phyloP scores from a whole-genome alignment of 2,329 filamentous ascomycete species.

The Clonostachys byssicola region DNA sequence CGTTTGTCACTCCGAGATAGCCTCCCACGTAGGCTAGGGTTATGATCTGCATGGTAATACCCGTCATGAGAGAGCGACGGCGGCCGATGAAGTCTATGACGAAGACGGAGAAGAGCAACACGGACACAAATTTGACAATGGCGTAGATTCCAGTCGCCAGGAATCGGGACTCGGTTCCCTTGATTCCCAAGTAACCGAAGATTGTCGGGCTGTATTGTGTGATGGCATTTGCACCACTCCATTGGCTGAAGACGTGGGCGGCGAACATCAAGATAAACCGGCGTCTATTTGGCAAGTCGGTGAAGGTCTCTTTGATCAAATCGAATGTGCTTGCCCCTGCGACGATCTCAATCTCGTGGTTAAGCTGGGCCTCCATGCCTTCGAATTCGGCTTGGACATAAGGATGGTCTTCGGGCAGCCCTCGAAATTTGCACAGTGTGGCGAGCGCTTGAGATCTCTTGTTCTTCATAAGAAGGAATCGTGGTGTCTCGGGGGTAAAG shows the following conservation, averaged over 20 bases:
- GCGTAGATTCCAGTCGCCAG: conserved; percentile 16
- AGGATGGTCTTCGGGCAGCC: conserved; percentile 16
- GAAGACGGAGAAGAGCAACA: conserved; percentile 17
- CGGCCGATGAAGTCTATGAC: conserved; percentile 21
- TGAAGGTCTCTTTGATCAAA: conserved; percentile 24
- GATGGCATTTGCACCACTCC: conserved; percentile 20
- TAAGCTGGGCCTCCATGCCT: conserved; percentile 20
- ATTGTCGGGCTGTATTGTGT: conserved; percentile 19
- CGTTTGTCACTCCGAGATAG: conserved; percentile 20
- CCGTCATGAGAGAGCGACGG: conserved; percentile 23
- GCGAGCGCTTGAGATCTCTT: conserved; percentile 10
- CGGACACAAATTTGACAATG: conserved; percentile 19
- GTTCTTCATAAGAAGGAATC: conserved; percentile 14
- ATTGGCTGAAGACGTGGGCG: conserved; percentile 17
- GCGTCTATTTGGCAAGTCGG: conserved; percentile 14
- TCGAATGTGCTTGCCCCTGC: conserved; percentile 19
- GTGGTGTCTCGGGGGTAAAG: conserved; percentile 16
- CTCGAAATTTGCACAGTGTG: conserved; percentile 11
- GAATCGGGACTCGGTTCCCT: conserved; percentile 12
- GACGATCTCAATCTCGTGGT: conserved; percentile 25
- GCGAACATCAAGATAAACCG: conserved; percentile 22
- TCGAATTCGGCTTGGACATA: conserved; percentile 16
- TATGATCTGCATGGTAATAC: conserved; percentile 21
- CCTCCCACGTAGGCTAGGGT: conserved; percentile 20
- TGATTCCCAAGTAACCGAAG: conserved; percentile 18